Percentiles rank a stretch among this genome's conserved stretches.
phyloP scores from a whole-genome alignment of 345 rosid genomes.

The Streptanthus diversifolius region DNA sequence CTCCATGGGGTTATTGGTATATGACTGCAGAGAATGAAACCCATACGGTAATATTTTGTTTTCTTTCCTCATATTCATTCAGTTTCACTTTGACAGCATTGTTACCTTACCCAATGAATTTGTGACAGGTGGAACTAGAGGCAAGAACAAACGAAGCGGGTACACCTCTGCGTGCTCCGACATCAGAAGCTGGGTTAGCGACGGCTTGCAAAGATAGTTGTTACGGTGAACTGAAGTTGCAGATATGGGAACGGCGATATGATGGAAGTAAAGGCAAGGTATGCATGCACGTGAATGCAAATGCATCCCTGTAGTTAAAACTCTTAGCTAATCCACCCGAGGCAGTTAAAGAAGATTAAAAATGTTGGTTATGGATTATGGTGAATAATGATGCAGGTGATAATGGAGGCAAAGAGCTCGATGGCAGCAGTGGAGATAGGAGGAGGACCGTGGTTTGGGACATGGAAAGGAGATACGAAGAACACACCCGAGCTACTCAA shows the following conservation, averaged over 20 bases:
- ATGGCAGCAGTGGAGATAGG: constrained; percentile 92
- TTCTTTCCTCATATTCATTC: constrained; percentile 1
- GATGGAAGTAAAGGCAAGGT: constrained; percentile 92
- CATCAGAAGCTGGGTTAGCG: constrained; percentile 70
- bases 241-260: constrained; percentile 69
- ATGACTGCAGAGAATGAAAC: constrained; percentile 69
- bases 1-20: constrained; percentile 85
- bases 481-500: constrained; percentile 57
- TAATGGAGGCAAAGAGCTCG: constrained; percentile 69
- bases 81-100: not conserved
- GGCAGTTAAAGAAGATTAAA: not conserved
- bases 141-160: constrained; percentile 72
- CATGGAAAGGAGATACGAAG: constrained; percentile 73
- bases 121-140: constrained; percentile 68
- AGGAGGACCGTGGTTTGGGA: constrained; percentile 95
- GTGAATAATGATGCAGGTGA: constrained; percentile 41
- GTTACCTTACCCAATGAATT: not conserved
- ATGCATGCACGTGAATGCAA: not conserved
- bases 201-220: constrained; percentile 92
- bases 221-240: constrained; percentile 64
- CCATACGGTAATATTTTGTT: constrained; percentile 48
- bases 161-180: constrained; percentile 88
- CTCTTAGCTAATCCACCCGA: not conserved
- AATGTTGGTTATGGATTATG: not conserved
- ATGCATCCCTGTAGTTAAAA: not conserved